Evolutionary conservation across 306 rosid genomes (phyloP).

Genomic region (Rubus parviflorus): DNA sequence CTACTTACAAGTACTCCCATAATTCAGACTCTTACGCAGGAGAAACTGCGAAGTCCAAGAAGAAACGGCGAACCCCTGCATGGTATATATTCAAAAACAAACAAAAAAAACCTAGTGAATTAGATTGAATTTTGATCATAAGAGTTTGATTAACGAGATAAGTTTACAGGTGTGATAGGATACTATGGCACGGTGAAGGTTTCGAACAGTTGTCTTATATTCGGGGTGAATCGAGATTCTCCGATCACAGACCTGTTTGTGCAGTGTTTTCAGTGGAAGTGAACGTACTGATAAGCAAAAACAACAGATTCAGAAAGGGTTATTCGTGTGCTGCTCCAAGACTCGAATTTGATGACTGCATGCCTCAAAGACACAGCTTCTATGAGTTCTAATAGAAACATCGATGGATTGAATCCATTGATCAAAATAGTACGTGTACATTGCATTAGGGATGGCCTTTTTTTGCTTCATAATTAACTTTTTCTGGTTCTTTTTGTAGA

Average conservation of each 20-base stretch:
- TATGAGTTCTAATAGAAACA: slow-evolving; percentile 42
- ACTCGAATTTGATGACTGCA: slow-evolving; percentile 55
- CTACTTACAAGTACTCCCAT: slow-evolving; percentile 80
- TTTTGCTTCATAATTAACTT: not conserved
- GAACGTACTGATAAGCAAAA: slow-evolving; percentile 46
- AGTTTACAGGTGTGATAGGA: slow-evolving; percentile 74
- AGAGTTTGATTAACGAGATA: not conserved
- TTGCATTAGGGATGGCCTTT: slow-evolving; percentile 30
- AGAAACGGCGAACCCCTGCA: slow-evolving; percentile 87
- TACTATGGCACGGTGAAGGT: slow-evolving; percentile 76
- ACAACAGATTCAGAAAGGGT: slow-evolving; percentile 65
- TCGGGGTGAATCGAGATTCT: slow-evolving; percentile 81
- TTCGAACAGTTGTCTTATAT: slow-evolving; percentile 68
- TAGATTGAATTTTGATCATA: not conserved
- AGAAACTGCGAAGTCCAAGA: slow-evolving; percentile 75
- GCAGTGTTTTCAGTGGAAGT: slow-evolving; percentile 71
- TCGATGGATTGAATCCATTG: not conserved
- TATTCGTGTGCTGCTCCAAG: slow-evolving; percentile 59
- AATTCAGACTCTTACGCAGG: slow-evolving; percentile 88
- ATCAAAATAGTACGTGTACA: slow-evolving; percentile 39
- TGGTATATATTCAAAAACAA: slow-evolving; percentile 39
- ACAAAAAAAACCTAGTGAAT: not conserved
- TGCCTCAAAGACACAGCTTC: slow-evolving; percentile 83
- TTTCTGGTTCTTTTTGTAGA: not conserved
- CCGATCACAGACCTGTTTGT: slow-evolving; percentile 88